Evolutionary conservation across 805 yeast genomes (phyloP).

Genomic region (Metschnikowia orientalis): DNA sequence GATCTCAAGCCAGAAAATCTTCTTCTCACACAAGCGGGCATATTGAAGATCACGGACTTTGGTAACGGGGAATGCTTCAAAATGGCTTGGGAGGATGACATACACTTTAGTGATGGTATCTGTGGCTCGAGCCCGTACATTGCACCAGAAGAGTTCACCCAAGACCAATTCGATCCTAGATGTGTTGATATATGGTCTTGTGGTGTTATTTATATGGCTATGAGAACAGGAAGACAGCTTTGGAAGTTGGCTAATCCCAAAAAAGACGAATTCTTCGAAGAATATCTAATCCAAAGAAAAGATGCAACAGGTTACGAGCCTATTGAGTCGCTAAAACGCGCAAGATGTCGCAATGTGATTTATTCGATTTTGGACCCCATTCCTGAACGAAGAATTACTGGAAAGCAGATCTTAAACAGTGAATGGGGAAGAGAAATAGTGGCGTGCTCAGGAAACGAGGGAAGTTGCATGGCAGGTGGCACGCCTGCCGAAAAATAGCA

Average conservation of each 20-base stretch:
- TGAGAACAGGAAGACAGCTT: constrained; percentile 90
- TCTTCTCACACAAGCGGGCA: constrained; percentile 66
- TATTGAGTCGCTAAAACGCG: constrained; percentile 77
- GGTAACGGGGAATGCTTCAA: constrained; percentile 81
- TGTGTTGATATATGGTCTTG: constrained; percentile 89
- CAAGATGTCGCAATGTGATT: constrained; percentile 87
- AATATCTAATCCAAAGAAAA: constrained; percentile 73
- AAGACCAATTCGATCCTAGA: constrained; percentile 70
- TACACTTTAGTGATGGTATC: constrained; percentile 68
- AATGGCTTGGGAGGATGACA: constrained; percentile 77
- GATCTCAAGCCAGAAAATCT: constrained; percentile 88
- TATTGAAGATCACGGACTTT: constrained; percentile 79
- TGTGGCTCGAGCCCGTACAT: constrained; percentile 88
- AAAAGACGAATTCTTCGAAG: constrained; percentile 76
- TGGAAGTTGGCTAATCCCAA: constrained; percentile 77
- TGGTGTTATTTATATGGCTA: constrained; percentile 89
- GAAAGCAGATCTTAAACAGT: constrained; percentile 80
- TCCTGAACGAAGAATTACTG: constrained; percentile 81
- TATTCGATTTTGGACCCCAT: constrained; percentile 91
- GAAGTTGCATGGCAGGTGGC: too few relatives aligned
- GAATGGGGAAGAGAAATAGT: constrained; percentile 94
- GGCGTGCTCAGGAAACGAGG: constrained; percentile 68
- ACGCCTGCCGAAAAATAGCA: too few relatives aligned
- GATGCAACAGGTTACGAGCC: constrained; percentile 88
- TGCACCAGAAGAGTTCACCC: constrained; percentile 80